A percentile compares a stretch with the other conserved stretches of the same genome.
phyloP scores from a whole-genome alignment of 2,329 filamentous ascomycete genomes.

The Coccinonectria pachysandricola region DNA sequence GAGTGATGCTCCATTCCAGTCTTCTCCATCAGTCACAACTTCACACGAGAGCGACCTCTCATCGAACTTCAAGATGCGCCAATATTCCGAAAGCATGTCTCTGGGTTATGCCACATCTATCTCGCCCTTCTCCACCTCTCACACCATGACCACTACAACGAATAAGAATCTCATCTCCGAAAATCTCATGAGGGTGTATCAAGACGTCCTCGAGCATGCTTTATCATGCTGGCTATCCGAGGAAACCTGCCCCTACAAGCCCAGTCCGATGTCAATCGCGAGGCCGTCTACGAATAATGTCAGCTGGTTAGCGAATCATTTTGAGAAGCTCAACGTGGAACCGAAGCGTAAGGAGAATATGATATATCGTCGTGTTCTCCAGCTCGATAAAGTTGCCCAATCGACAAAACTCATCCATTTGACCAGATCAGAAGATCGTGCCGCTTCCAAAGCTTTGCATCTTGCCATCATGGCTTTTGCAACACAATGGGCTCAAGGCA shows the following conservation, averaged over 20 bases:
- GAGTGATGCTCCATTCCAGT: conserved; percentile 15
- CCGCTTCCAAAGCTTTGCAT: conserved; percentile 35
- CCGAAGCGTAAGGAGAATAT: conserved; percentile 27
- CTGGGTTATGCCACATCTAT: conserved; percentile 17
- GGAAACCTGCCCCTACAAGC: conserved; percentile 39
- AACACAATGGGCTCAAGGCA: conserved; percentile 33
- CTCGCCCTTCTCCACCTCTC: conserved; percentile 17
- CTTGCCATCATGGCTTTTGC: conserved; percentile 42
- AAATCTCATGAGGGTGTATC: conserved; percentile 32
- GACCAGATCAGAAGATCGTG: conserved; percentile 30
- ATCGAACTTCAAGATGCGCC: conserved; percentile 13
- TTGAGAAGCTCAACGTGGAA: conserved; percentile 16
- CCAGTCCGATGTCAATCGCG: conserved; percentile 7
- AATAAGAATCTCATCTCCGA: conserved; percentile 19
- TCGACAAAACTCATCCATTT: conserved; percentile 30
- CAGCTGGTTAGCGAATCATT: conserved; percentile 18
- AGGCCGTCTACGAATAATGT: conserved; percentile 16
- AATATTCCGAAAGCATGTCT: conserved; percentile 16
- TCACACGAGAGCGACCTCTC: conserved; percentile 19
- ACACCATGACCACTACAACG: conserved; percentile 16
- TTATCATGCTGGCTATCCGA: conserved; percentile 45
- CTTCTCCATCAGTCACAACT: conserved; percentile 17
- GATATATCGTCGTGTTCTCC: conserved; percentile 38
- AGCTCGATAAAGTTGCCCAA: conserved; percentile 35
- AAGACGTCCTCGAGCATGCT: conserved; percentile 43